phyloP scores from a whole-genome alignment of 2,329 filamentous ascomycete genomes.

The Xylariaceae sp. region DNA sequence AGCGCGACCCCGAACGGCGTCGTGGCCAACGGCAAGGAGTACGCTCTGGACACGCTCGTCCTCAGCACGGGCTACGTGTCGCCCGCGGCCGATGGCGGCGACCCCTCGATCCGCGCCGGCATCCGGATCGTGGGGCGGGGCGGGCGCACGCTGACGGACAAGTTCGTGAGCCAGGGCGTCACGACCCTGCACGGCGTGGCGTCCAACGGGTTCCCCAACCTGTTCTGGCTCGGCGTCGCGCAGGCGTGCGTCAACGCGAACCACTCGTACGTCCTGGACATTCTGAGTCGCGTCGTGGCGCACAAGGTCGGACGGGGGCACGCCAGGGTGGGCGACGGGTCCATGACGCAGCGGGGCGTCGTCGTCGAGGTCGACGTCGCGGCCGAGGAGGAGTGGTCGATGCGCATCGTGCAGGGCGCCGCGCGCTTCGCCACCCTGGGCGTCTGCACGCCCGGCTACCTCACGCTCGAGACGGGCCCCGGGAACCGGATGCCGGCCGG shows the following conservation, averaged over 20 bases:
- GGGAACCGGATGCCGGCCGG: conserved; percentile 12
- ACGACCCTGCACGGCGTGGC: conserved; percentile 48
- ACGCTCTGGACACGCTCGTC: conserved; percentile 36
- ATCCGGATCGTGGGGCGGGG: conserved; percentile 20
- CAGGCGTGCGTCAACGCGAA: conserved; percentile 34
- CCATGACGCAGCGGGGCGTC: conserved; percentile 13
- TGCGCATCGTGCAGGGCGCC: conserved; percentile 32
- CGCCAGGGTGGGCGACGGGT: conserved; percentile 21
- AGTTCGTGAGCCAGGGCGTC: conserved; percentile 32
- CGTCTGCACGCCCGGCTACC: conserved; percentile 51
- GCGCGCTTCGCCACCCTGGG: conserved; percentile 35
- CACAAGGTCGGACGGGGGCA: conserved; percentile 34
- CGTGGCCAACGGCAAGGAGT: conserved; percentile 41
- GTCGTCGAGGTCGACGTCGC: conserved; percentile 40
- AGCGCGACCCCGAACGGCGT: conserved; percentile 41
- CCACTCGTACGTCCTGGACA: conserved; percentile 20
- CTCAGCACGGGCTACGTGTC: conserved; percentile 35
- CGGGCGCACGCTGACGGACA: conserved; percentile 21
- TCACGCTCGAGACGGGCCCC: conserved; percentile 41
- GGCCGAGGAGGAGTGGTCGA: conserved; percentile 44
- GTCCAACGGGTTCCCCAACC: conserved; percentile 47
- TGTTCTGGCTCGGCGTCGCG: conserved; percentile 42
- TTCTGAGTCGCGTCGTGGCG: conserved; percentile 17
- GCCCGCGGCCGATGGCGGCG: conserved; percentile 40
- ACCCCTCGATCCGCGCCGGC: conserved; percentile 36